Evolutionary conservation across 345 rosid genomes (phyloP).

Genomic region (Jatropha curcas): DNA sequence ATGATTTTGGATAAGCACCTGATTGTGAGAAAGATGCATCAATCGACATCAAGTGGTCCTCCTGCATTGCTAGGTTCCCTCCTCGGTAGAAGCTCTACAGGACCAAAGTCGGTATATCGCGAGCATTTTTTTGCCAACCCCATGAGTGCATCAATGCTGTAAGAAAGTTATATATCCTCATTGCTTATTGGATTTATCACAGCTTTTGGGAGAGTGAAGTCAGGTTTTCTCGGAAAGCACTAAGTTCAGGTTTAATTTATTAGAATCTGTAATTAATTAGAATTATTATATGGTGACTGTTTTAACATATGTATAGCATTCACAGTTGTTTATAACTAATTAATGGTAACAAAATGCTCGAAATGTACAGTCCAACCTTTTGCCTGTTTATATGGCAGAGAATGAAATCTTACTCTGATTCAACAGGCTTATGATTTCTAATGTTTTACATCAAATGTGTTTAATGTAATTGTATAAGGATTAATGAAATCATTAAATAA

Average conservation of each 20-base stretch:
- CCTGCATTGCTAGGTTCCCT: constrained; percentile 55
- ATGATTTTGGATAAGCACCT: constrained; percentile 77
- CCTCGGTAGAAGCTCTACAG: constrained; percentile 38
- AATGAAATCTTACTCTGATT: too few relatives aligned
- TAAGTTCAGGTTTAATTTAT: neutral
- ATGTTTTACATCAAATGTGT: too few relatives aligned
- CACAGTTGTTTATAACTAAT: neutral
- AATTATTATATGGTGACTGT: too few relatives aligned
- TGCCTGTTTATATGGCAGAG: too few relatives aligned
- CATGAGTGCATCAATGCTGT: constrained; percentile 49
- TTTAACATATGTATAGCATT: neutral
- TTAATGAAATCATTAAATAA: too few relatives aligned
- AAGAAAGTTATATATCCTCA: constrained; percentile 10
- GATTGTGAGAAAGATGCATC: constrained; percentile 59
- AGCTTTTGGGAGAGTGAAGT: neutral
- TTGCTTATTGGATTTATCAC: neutral
- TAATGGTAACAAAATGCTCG: too few relatives aligned
- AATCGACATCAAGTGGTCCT: constrained; percentile 45
- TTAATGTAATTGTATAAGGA: too few relatives aligned
- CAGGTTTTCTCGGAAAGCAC: neutral
- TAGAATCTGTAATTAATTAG: neutral
- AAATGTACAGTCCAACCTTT: too few relatives aligned
- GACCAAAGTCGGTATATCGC: constrained; percentile 47
- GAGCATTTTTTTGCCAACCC: constrained; percentile 79
- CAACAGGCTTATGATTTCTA: too few relatives aligned